Base-by-base conservation (phyloP, 352 stramenopile species). In the Pythium dissimile region DNA sequence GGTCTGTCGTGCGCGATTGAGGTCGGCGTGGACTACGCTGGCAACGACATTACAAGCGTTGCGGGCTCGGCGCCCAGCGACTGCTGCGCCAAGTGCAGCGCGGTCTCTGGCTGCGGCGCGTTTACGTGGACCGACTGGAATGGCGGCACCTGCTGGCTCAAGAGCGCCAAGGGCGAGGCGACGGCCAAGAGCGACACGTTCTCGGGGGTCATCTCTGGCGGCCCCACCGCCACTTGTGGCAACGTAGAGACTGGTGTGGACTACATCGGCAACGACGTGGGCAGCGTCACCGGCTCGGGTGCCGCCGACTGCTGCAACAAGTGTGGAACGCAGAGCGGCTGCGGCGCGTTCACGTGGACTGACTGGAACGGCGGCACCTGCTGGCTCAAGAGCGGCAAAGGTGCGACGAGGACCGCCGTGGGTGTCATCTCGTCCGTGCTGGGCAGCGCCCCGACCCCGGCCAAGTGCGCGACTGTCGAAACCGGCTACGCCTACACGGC, bases 91-190 rank as follows among this genome's bases (percentile, higher is more conserved):
- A 58, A 53, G 24, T 70, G 45, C 21, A 34, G 28, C 20, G 45
- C 24, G 4, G 21, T 7, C 21, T 24, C 35, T 1, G 56, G 28
- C 13, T 69, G 62, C 31, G 28, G 41, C 27, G 59, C 52, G 16
- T 67, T 62, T 41, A 44, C 73, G 0, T 88, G 78, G 78, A 81
- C 43, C 13, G 70, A 69, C 54, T 71, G 70, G 63, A 80, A 75
- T 26, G 61, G 68, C n/a, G 75, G 77, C 10, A 85, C 71, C 9
- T 85, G 76, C 50, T 87, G 66, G 61, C 60, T 87, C 23, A 87
- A 89, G 42, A 48, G 42, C 42, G 23, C 9, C 42, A 48, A 48
- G 42, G 21, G 42, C 21, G 23, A 20, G 41, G 31, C 41, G 41
- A 12, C 11, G 15, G 23, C 21, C 5, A 34, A 23, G 26, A 43